Evolutionary conservation across 495 filamentous ascomycete genomes (phyloP).

Genomic region (Aspergillus panamensis): DNA sequence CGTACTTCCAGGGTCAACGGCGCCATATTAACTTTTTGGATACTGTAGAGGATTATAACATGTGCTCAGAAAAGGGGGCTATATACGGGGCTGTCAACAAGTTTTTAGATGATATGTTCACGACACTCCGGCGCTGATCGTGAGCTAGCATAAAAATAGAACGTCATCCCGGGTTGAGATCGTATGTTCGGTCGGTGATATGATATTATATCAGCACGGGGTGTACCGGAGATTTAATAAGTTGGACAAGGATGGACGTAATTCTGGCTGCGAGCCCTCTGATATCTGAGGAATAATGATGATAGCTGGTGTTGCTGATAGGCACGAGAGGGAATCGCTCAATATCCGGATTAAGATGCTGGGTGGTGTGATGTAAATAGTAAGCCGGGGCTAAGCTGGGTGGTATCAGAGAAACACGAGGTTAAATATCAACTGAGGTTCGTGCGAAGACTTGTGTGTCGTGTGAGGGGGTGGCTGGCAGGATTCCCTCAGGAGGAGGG

Average conservation of each 20-base stretch:
- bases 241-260: background rate
- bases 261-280: background rate
- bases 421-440: background rate
- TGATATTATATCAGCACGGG: background rate
- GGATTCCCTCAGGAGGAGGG: slow-evolving; percentile 24
- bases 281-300: background rate
- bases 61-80: slow-evolving; percentile 1
- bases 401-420: slow-evolving; percentile 9
- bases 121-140: slow-evolving; percentile 26
- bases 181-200: background rate
- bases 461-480: slow-evolving; percentile 27
- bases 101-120: slow-evolving; percentile 23
- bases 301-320: background rate
- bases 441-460: slow-evolving; percentile 2
- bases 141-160: slow-evolving; percentile 18
- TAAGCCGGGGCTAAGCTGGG: background rate
- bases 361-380: slow-evolving; percentile 4
- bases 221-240: background rate
- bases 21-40: slow-evolving; percentile 44
- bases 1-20: slow-evolving; percentile 53
- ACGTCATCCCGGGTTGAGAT: slow-evolving; percentile 37
- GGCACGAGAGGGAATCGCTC: background rate
- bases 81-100: background rate
- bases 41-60: background rate
- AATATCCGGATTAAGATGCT: background rate